Conservation (phyloP, 805 yeast species). For the Teunomyces stri region DNA sequence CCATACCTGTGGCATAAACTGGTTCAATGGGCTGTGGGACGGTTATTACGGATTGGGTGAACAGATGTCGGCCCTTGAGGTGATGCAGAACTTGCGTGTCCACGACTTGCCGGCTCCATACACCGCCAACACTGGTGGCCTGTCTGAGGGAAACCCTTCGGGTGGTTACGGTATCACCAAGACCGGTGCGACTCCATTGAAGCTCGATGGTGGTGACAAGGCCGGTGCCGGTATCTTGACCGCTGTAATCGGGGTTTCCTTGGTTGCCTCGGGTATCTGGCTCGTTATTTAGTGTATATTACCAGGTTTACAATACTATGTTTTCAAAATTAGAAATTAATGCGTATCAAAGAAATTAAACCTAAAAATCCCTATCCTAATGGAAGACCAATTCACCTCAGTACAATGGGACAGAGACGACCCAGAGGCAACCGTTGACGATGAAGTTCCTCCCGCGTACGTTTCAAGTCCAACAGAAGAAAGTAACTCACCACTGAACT, state of each 20-base stretch:
- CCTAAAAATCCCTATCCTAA: neutral
- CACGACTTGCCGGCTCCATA: slow-evolving; percentile 52
- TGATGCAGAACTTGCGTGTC: slow-evolving; percentile 47
- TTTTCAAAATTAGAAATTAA: neutral
- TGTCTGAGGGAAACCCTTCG: slow-evolving; percentile 62
- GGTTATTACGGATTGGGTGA: slow-evolving; percentile 73
- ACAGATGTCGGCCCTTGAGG: slow-evolving; percentile 73
- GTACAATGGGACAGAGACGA: slow-evolving; percentile 57
- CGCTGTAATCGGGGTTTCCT: slow-evolving; percentile 57
- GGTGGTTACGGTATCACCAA: slow-evolving; percentile 59
- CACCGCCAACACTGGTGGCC: slow-evolving; percentile 63
- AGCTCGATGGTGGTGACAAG: slow-evolving; percentile 20
- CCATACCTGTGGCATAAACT: slow-evolving; percentile 74
- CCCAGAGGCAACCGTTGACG: slow-evolving; percentile 13
- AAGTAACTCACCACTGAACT: neutral
- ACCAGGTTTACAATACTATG: neutral
- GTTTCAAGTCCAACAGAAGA: neutral
- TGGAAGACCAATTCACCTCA: slow-evolving; percentile 53
- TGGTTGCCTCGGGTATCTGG: slow-evolving; percentile 69
- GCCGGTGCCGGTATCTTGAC: slow-evolving; percentile 93
- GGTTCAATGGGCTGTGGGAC: slow-evolving; percentile 61
- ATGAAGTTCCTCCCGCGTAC: slow-evolving; percentile 6
- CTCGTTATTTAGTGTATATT: slow-evolving; percentile 48
- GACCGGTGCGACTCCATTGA: slow-evolving; percentile 24
- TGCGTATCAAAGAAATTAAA: neutral